Percentiles rank a stretch among this genome's conserved stretches.
Evolutionary conservation across 352 stramenopile species (phyloP).

Genomic region (Thraustotheca clavata): DNA sequence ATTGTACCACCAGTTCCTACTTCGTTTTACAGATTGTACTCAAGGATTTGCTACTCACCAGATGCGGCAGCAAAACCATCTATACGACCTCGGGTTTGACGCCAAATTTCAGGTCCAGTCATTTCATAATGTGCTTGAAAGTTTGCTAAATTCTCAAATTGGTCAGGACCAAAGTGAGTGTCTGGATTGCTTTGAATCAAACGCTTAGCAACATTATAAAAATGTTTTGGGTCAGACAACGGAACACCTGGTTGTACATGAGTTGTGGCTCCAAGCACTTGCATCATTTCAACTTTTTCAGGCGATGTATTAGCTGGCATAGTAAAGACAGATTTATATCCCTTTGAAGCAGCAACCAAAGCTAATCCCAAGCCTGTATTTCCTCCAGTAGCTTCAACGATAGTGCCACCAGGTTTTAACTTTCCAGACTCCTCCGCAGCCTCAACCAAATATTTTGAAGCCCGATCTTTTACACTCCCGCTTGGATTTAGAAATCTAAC

Average conservation of each 20-base stretch:
- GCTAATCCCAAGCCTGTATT: conserved; percentile 91
- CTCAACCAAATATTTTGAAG: conserved; percentile 89
- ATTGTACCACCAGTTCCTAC: conserved; percentile 90
- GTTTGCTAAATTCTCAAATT: conserved; percentile 76
- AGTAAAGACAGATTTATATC: conserved; percentile 74
- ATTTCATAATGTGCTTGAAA: conserved; percentile 56
- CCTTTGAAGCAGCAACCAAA: conserved; percentile 75
- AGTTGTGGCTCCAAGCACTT: conserved; percentile 58
- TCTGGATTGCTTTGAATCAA: conserved; percentile 55
- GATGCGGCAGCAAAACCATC: conserved; percentile 89
- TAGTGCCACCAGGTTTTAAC: conserved; percentile 53
- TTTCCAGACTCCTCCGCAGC: conserved; percentile 82
- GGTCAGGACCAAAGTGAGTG: conserved; percentile 14
- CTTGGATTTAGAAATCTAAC: conserved; percentile 72
- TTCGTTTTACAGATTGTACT: neutral
- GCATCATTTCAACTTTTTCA: conserved; percentile 77
- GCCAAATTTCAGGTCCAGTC: conserved; percentile 86
- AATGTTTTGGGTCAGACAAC: conserved; percentile 62
- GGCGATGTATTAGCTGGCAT: conserved; percentile 59
- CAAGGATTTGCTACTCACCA: conserved; percentile 20
- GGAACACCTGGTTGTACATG: conserved; percentile 50
- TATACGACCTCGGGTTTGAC: conserved; percentile 78
- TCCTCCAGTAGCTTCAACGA: conserved; percentile 81
- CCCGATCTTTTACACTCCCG: conserved; percentile 92
- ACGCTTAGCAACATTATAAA: conserved; percentile 62